Evolutionary conservation across 192 early-diverging fungal species (phyloP).

Genomic region (Coemansia sp.): DNA sequence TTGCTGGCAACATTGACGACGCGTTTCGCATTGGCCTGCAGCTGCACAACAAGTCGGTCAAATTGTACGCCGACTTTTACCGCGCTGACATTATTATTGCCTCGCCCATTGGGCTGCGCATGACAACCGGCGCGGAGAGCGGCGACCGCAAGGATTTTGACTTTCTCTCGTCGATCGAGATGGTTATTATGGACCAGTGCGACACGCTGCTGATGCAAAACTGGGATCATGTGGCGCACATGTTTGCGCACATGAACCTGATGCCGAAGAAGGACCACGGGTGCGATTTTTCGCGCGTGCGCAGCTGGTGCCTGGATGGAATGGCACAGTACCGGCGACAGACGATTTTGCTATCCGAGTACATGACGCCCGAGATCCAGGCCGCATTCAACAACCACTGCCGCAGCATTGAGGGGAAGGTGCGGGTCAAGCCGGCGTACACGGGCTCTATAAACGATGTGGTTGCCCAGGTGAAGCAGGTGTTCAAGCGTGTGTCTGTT

Average conservation of each 20-base stretch:
- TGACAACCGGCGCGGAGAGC: slow-evolving; percentile 70
- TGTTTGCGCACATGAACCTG: slow-evolving; percentile 79
- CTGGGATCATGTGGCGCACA: slow-evolving; percentile 90
- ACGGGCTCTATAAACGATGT: slow-evolving; percentile 75
- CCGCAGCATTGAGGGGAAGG: slow-evolving; percentile 58
- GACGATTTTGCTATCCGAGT: slow-evolving; percentile 77
- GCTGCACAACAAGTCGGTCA: slow-evolving; percentile 75
- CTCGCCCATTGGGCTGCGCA: slow-evolving; percentile 86
- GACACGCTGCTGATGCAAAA: slow-evolving; percentile 95
- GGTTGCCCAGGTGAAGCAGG: slow-evolving; percentile 72
- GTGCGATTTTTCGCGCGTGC: slow-evolving; percentile 92
- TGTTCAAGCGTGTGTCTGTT: slow-evolving; percentile 72
- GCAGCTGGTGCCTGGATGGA: slow-evolving; percentile 82
- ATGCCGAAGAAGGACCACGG: slow-evolving; percentile 90
- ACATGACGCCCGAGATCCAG: slow-evolving; percentile 88
- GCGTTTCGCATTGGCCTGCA: slow-evolving; percentile 90
- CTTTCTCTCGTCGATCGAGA: slow-evolving; percentile 88
- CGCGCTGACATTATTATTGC: slow-evolving; percentile 86
- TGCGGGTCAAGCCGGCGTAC: slow-evolving; percentile 62
- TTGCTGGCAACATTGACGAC: slow-evolving; percentile 95
- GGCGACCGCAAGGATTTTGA: slow-evolving; percentile 91
- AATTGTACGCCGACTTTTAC: slow-evolving; percentile 87
- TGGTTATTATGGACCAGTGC: slow-evolving; percentile 81
- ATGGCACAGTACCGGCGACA: slow-evolving; percentile 83
- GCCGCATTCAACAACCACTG: slow-evolving; percentile 71